A percentile compares a stretch with the other conserved stretches of the same genome.
Conservation (phyloP, 345 rosid genomes). For the Angophora floribunda region DNA sequence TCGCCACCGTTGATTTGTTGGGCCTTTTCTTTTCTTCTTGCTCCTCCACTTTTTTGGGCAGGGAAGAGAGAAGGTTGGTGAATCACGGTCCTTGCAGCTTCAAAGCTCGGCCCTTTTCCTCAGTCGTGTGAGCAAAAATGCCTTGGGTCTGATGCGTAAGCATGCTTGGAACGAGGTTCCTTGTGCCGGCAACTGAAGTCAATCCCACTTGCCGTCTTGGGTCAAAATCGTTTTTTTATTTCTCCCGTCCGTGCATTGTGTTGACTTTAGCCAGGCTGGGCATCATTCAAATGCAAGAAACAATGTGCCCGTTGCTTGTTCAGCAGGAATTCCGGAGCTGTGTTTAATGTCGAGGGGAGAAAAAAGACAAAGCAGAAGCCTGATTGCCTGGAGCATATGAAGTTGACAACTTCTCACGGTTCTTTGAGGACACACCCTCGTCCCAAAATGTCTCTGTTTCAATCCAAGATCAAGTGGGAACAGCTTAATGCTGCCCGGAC, state of each 20-base stretch:
- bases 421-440: conserved; percentile 16
- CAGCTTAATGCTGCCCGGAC: conserved; percentile 11
- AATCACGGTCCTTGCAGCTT: background rate
- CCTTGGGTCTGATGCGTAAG: background rate
- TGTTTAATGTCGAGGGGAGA: conserved; percentile 9
- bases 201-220: background rate
- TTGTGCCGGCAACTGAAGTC: background rate
- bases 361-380: background rate
- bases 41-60: background rate
- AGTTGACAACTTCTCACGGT: conserved; percentile 2
- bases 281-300: conserved; percentile 15
- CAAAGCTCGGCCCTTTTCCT: background rate
- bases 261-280: conserved; percentile 3
- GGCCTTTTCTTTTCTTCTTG: background rate
- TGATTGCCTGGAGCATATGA: background rate
- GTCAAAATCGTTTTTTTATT: conserved; percentile 3
- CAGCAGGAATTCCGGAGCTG: conserved; percentile 2
- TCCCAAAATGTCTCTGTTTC: conserved; percentile 26
- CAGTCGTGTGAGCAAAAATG: background rate
- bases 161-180: background rate
- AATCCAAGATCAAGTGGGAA: conserved; percentile 11
- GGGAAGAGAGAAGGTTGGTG: background rate
- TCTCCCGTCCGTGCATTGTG: background rate
- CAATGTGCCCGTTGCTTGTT: conserved; percentile 19
- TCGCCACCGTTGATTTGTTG: background rate